Conservation (phyloP, 2,329 filamentous ascomycete genomes). For the Fulvia fulva region DNA sequence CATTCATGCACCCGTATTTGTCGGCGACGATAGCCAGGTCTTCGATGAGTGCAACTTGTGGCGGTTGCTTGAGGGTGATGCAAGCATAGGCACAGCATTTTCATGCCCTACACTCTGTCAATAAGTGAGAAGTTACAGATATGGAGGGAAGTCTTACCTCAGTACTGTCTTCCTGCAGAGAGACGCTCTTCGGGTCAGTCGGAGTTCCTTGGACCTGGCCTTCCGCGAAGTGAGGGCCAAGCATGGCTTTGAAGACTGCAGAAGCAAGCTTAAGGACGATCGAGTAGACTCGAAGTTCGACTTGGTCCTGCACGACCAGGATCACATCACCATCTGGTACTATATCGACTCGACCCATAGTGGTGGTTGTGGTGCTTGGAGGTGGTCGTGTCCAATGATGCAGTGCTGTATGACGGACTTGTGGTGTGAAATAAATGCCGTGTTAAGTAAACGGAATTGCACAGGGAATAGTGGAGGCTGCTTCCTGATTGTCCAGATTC, state of each 20-base stretch:
- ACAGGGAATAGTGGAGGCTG: too few relatives aligned
- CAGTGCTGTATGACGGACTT: too few relatives aligned
- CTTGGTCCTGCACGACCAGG: slow-evolving; percentile 1
- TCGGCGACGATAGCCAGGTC: neutral
- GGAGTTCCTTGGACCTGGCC: neutral
- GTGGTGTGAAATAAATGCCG: too few relatives aligned
- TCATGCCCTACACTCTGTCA: neutral
- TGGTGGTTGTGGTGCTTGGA: neutral
- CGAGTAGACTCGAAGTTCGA: slow-evolving; percentile 1
- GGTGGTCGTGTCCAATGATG: neutral
- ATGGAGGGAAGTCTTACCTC: neutral
- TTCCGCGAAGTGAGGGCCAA: slow-evolving; percentile 9
- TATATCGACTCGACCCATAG: neutral
- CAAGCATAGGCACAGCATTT: too few relatives aligned
- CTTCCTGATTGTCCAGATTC: too few relatives aligned
- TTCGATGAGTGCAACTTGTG: neutral
- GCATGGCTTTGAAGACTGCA: slow-evolving; percentile 13
- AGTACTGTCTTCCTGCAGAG: neutral
- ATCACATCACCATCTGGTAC: slow-evolving; percentile 12
- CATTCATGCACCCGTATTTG: slow-evolving; percentile 6
- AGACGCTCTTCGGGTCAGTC: neutral
- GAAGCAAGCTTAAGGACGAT: slow-evolving; percentile 4
- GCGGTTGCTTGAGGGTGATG: too few relatives aligned
- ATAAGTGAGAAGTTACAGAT: neutral
- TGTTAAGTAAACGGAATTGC: too few relatives aligned